Evolutionary conservation across 2,329 filamentous ascomycete species (phyloP).

Genomic region (Colletotrichum sojae): DNA sequence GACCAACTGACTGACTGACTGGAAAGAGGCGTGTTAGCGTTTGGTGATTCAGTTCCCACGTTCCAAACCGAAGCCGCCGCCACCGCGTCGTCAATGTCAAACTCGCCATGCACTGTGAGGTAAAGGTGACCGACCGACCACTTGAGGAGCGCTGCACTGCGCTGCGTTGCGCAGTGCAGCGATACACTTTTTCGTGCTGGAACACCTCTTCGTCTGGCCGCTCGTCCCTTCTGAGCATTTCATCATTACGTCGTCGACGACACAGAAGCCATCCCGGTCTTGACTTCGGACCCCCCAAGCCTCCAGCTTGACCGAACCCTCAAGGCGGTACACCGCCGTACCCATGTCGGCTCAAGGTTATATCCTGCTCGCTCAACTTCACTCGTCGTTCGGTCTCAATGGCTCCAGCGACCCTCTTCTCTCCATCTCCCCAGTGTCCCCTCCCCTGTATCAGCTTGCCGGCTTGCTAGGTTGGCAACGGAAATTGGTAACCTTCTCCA

Average conservation of each 20-base stretch:
- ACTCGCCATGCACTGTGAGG: not conserved
- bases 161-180: conserved; percentile 7
- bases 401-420: conserved; percentile 30
- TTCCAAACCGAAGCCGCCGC: not conserved
- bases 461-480: not conserved
- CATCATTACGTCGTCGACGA: conserved; percentile 24
- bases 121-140: too few species aligned
- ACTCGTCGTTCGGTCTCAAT: conserved; percentile 10
- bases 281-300: conserved; percentile 11
- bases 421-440: not conserved
- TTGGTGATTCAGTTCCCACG: not conserved
- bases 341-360: too few species aligned
- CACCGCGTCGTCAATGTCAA: conserved; percentile 24
- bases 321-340: too few species aligned
- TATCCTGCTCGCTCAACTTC: too few species aligned
- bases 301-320: too few species aligned
- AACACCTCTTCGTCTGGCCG: conserved; percentile 31
- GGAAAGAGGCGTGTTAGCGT: too few species aligned
- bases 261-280: conserved; percentile 20
- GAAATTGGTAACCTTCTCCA: conserved; percentile 25
- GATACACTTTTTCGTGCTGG: conserved; percentile 24
- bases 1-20: too few species aligned
- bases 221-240: conserved; percentile 32
- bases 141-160: too few species aligned
- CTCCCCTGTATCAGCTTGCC: conserved; percentile 26